Evolutionary conservation across 768 basidiomycete genomes (phyloP).

Genomic region (Chiua virens): DNA sequence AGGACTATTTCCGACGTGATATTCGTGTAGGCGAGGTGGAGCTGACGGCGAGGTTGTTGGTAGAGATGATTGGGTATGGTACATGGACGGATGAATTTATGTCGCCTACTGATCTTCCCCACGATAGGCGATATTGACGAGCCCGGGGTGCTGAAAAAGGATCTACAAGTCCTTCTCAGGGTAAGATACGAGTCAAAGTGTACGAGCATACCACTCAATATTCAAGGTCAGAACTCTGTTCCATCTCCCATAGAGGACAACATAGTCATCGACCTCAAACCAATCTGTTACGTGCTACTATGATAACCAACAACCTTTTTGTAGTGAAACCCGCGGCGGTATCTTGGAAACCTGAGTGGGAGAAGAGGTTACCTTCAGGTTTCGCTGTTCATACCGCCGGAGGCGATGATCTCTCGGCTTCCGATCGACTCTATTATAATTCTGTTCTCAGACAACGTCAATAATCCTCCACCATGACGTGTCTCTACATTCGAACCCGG

Average conservation of each 20-base stretch:
- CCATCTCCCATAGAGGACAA: constrained; percentile 56
- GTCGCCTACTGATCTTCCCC: constrained; percentile 11
- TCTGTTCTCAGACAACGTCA: constrained; percentile 55
- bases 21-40: constrained; percentile 81
- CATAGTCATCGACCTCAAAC: constrained; percentile 59
- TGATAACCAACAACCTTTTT: neutral
- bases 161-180: constrained; percentile 70
- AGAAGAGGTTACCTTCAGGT: constrained; percentile 70
- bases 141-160: constrained; percentile 56
- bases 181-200: constrained; percentile 36
- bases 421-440: constrained; percentile 63
- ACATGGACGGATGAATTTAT: constrained; percentile 11
- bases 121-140: constrained; percentile 45
- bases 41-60: constrained; percentile 67
- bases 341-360: constrained; percentile 71
- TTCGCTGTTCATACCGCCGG: constrained; percentile 51
- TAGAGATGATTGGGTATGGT: constrained; percentile 87
- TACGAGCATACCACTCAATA: neutral
- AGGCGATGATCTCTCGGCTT: constrained; percentile 51
- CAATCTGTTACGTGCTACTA: constrained; percentile 53
- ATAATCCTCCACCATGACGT: constrained; percentile 49
- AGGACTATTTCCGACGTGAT: constrained; percentile 73
- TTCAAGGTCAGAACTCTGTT: constrained; percentile 57
- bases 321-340: constrained; percentile 64
- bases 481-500: constrained; percentile 11